These are phyloP conservation scores for Funneliformis geosporum DNA, from an alignment of 192 early-diverging fungal species.

Conservation along the genomic window DNA sequence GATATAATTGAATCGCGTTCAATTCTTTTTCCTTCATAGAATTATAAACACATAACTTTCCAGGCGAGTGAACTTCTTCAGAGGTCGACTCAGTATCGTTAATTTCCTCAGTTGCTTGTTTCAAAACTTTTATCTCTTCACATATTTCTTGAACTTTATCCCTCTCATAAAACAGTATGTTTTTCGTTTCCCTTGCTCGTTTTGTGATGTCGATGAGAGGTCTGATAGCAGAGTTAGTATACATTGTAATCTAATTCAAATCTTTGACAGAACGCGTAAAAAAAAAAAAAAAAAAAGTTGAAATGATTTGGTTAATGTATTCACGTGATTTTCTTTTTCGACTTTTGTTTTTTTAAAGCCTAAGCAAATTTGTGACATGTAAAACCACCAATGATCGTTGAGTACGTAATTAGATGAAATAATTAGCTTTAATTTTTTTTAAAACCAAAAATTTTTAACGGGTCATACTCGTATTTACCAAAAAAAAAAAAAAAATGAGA, in stretches of 20 bases:
- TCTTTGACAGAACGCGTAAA: too few relatives aligned
- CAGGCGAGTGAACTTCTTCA: too few relatives aligned
- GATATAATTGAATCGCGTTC: background rate
- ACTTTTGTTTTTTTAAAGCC: too few relatives aligned
- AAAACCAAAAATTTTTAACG: background rate
- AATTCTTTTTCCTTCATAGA: background rate
- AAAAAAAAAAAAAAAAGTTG: too few relatives aligned
- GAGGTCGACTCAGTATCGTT: background rate
- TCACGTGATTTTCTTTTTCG: too few relatives aligned
- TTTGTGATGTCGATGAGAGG: background rate
- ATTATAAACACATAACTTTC: background rate
- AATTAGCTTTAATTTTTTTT: background rate
- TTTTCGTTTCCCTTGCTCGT: background rate
- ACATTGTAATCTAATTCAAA: background rate
- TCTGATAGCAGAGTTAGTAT: background rate
- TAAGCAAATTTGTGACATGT: too few relatives aligned
- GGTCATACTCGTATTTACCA: background rate
- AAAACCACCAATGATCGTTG: background rate
- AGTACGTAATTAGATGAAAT: background rate
- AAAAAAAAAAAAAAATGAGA: background rate
- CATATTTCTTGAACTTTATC: background rate
- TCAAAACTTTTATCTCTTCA: background rate
- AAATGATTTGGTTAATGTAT: too few relatives aligned
- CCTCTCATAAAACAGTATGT: background rate
- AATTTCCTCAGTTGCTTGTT: background rate